Conservation (phyloP, 2,329 filamentous ascomycete species). For the Diaporthe caulivora region DNA sequence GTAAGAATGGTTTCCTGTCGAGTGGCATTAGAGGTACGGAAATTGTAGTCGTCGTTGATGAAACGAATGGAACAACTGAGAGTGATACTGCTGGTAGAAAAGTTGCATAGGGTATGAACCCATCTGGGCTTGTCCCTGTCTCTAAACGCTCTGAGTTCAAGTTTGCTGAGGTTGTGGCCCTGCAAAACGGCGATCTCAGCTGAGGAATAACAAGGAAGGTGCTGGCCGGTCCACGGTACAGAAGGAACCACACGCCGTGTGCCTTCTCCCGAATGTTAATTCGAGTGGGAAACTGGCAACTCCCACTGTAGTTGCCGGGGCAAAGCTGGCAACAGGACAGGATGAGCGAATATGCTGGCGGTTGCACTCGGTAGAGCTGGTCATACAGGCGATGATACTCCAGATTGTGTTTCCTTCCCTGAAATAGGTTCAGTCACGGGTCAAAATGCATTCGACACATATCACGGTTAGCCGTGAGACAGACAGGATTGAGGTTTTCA, state of each 20-base stretch:
- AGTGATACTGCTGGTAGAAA: neutral
- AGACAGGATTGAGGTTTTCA: neutral
- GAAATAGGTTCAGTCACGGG: too few relatives aligned
- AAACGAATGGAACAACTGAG: neutral
- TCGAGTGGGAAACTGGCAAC: neutral
- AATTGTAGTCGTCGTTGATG: neutral
- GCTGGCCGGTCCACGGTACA: neutral
- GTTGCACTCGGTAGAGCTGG: too few relatives aligned
- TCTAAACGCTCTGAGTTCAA: neutral
- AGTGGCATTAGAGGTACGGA: constrained; percentile 10
- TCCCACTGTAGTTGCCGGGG: neutral
- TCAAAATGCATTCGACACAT: neutral
- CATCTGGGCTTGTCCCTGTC: neutral
- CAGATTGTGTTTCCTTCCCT: too few relatives aligned
- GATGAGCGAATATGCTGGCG: neutral
- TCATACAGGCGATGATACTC: neutral
- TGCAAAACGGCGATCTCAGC: neutral
- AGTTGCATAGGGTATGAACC: neutral
- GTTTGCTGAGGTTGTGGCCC: neutral
- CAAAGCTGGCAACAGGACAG: neutral
- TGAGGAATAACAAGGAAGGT: neutral
- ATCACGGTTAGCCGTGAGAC: neutral
- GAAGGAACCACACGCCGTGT: neutral
- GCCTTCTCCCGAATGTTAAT: neutral
- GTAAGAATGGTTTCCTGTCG: neutral